These are phyloP conservation scores for Globisporangium emineosum DNA, from an alignment of 352 stramenopile genomes.

Conservation along the genomic window DNA sequence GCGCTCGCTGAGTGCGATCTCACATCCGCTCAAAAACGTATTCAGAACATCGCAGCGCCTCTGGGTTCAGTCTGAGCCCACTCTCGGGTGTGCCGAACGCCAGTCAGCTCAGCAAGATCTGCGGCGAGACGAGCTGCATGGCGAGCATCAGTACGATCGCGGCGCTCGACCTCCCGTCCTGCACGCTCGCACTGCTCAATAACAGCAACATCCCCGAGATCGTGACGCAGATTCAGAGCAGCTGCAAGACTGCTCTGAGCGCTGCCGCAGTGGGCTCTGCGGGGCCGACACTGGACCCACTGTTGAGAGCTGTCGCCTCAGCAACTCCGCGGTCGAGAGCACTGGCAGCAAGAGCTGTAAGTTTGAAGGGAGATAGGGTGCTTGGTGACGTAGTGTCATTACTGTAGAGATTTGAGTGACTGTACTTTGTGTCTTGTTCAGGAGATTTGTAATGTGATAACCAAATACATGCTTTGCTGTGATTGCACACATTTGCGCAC, in stretches of 20 bases:
- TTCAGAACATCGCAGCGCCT: constrained; percentile 6
- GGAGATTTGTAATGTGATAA: neutral
- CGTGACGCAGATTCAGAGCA: constrained; percentile 3
- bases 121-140: neutral
- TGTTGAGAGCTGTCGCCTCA: neutral
- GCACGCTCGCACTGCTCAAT: constrained; percentile 27
- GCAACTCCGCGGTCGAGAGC: neutral
- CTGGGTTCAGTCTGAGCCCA: constrained; percentile 6
- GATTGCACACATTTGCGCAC: neutral
- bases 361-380: neutral
- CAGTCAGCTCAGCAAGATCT: neutral
- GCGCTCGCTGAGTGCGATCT: constrained; percentile 1
- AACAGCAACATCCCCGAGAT: constrained; percentile 22
- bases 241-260: neutral
- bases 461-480: neutral
- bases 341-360: constrained; percentile 2
- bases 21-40: neutral
- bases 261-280: neutral
- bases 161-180: constrained; percentile 19
- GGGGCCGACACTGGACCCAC: too few species aligned
- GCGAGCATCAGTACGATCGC: constrained; percentile 3
- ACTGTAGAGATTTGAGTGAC: neutral
- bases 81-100: neutral
- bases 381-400: neutral
- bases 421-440: neutral